Evolutionary conservation across 768 basidiomycete species (phyloP), one percentile per base, ranked within the genome.

Genomic region (Mycena pura): DNA sequence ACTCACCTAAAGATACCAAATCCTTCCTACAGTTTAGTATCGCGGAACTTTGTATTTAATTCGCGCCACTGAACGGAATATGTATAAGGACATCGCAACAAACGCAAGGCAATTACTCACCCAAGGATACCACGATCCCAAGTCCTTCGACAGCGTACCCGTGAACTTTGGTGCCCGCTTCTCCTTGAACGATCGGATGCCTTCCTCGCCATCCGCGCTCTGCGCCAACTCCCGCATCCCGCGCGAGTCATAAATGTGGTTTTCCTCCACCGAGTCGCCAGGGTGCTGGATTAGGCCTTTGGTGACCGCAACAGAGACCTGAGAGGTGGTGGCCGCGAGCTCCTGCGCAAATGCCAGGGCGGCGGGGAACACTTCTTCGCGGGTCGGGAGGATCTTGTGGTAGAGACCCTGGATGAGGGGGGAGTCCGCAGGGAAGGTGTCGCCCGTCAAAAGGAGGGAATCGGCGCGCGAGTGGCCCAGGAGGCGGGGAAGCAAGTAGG

Each of bases 401-500:
- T 84, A 87, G 13, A 86, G 72, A 0, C 71, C 77, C 10, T 70
- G 69, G 32, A 84, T 73, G 36, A 76, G 65, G 6, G 78, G 82
- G 0, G 84, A 84, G 21, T 76, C 73, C 0, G 85, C 79, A 2
- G 76, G 64, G 38, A 83, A 72, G 3, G 78, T 80, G 3, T 72
- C 71, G 21, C 82, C 86, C 0, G 80, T 79, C 27, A 86, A 74
- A 25, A 86, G 75, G n/a, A 86, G 77, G 21, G 82, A 78, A 46
- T 73, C 76, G 10, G 86, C 83, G 6, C 80, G 76, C 15, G 85
- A 82, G 57, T 80, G 78, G 6, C 85, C 84, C 19, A 86, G 65
- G 32, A 86, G 79, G 19, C 80, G 78, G 24, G 86, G 85, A n/a
- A 86, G 79, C 48, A 86, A 78, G 67, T 80, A 86, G 36, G 71